Base-by-base conservation (phyloP, 164 flowering plant genomes). In the Sedum album region DNA sequence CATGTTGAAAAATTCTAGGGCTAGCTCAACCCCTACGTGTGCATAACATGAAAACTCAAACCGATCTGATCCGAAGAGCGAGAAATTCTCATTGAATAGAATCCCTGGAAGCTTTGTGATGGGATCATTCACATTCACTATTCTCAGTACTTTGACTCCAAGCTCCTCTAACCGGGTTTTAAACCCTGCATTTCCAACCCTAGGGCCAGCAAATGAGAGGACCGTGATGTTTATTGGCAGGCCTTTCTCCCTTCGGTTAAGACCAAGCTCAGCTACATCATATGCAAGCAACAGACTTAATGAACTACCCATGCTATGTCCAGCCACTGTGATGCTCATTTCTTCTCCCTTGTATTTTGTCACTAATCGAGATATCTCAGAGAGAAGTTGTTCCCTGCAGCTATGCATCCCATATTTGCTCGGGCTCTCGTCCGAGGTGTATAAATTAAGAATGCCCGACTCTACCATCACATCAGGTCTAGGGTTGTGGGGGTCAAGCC, bases 251-350 rank as follows among this genome's bases (percentile, higher is more conserved):
- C 36, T 31, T 33, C 6, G 53, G 60, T 85, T 83, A 61, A 90
- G 23, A 0, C 92, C 94, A 5, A 90, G 83, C 75, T 90, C 94
- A 1, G 89, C 77, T 5, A 90, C 74, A 48, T 90, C 97, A 57
- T 90, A 90, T 9, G 88, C 94, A 17, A 84, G 78, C 35, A 90
- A 85, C 51, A 83, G 74, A 36, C 86, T 92, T 31, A 90, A 67
- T 0, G 97, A 78, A 57, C 97, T 88, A 36, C 97, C 97, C 97
- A 90, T 88, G 77, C 97, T 90, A 35, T 90, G 97, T 0, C 97
- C 97, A 0, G 89, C 89, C 44, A 90, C 18, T 0, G 92, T 85
- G n/a, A 90, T 84, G 73, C 92, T 88, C 65, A 88, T 21, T 55
- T 88, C 84, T 70, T 90, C 97, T 2, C 77, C 86, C 71, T 76